These are phyloP conservation scores for Hibiscus mutabilis DNA, from an alignment of 345 rosid genomes.

Conservation along the genomic window DNA sequence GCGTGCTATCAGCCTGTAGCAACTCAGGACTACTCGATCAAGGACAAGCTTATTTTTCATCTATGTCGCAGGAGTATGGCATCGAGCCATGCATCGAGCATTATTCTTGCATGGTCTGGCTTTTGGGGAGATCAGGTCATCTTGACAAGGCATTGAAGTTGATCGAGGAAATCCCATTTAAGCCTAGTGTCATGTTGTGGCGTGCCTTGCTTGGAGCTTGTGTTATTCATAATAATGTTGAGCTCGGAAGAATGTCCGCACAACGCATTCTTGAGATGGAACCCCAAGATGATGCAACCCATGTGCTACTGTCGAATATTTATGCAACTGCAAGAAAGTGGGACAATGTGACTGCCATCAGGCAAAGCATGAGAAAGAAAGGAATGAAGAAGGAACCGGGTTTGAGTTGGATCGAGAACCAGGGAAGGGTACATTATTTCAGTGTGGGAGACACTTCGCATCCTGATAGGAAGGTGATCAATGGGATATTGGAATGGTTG, in stretches of 20 bases:
- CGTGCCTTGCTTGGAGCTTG: slow-evolving; percentile 85
- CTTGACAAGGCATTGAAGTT: slow-evolving; percentile 59
- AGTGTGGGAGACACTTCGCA: slow-evolving; percentile 57
- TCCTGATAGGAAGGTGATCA: slow-evolving; percentile 56
- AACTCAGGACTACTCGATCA: slow-evolving; percentile 56
- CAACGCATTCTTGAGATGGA: slow-evolving; percentile 52
- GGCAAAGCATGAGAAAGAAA: slow-evolving; percentile 59
- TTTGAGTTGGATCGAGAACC: slow-evolving; percentile 80
- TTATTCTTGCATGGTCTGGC: slow-evolving; percentile 77
- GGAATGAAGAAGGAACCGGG: slow-evolving; percentile 84
- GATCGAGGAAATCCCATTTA: slow-evolving; percentile 55
- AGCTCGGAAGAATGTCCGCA: slow-evolving; percentile 57
- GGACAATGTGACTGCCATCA: slow-evolving; percentile 52
- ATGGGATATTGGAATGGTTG: slow-evolving; percentile 84
- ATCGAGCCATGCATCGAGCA: slow-evolving; percentile 76
- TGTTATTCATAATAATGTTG: slow-evolving; percentile 55
- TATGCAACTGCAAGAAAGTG: slow-evolving; percentile 67
- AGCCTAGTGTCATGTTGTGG: slow-evolving; percentile 77
- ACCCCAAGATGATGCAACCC: slow-evolving; percentile 67
- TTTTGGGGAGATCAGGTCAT: slow-evolving; percentile 70
- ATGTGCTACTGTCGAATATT: slow-evolving; percentile 68
- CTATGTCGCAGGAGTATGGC: slow-evolving; percentile 57
- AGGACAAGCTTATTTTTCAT: slow-evolving; percentile 63
- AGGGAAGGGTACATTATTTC: slow-evolving; percentile 62
- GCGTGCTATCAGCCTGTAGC: slow-evolving; percentile 80